Evolutionary conservation across 2,329 filamentous ascomycete species (phyloP), one percentile per base, ranked within the genome.

Genomic region (Microthyrium microscopicum): DNA sequence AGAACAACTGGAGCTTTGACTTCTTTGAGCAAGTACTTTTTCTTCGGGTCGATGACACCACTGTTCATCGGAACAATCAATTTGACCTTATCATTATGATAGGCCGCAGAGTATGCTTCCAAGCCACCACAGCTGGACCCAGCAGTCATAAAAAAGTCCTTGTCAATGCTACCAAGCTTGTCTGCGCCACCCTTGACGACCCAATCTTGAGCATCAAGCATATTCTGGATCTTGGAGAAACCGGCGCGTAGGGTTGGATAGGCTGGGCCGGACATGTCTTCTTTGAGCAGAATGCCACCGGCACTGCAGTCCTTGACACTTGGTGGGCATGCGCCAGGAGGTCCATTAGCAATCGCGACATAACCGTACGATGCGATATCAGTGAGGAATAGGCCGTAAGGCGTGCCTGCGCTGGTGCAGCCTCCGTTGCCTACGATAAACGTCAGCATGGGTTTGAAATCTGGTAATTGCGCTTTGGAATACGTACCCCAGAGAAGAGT

Each of bases 81-180:
- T 16, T 37, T 37, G 11, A 37, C 35, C 13, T 26, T 13, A 3
- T 13, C 12, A 20, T 37, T 35, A 17, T 37, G 29, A 24, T 35
- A 37, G 9, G 35, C 20, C 2, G 31, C 18, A 8, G 17, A 19
- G n/a, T 37, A 37, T 3, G 31, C 22, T 20, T 37, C 35, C 4
- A 37, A n/a, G 16, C 35, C 35, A 12, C 35, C 35, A 18, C 35
- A 37, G 12, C 30, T 35, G 4, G 21, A 29, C 8, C 35, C 35
- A 6, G 21, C 35, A 4, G 35, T 35, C 11, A 29, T 25, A 26
- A 37, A 26, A 4, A 17, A 24, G 18, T 26, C 15, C n/a, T 18
- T 36, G 12, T 34, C 29, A 12, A 37, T 13, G 13, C 22, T 35
- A 11, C 35, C 35, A n/a, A 27, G 35, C 20, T 29, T 22, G 9